Evolutionary conservation across 2,329 filamentous ascomycete genomes (phyloP).

Genomic region (Trichoderma guizhouense): DNA sequence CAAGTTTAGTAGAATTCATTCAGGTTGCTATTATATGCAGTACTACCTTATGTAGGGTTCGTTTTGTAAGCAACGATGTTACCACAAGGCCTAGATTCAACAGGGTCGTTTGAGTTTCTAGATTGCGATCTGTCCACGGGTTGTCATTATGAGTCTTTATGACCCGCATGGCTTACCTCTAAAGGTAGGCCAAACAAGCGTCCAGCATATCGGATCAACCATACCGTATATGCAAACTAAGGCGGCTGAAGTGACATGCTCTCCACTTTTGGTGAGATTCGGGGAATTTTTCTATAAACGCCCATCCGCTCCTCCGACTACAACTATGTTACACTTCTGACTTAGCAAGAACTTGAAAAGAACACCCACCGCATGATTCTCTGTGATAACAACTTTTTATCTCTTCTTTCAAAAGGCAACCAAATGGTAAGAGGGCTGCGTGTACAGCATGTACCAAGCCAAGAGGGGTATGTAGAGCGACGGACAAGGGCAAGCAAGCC

Average conservation of each 20-base stretch:
- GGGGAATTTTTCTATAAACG: not conserved
- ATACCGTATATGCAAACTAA: not conserved
- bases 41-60: not conserved
- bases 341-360: not conserved
- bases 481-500: not conserved
- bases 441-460: not conserved
- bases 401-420: not conserved
- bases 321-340: not conserved
- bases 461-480: not conserved
- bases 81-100: not conserved
- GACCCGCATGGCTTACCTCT: not conserved
- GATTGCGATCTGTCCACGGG: too few relatives aligned
- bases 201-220: not conserved
- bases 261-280: not conserved
- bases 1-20: too few relatives aligned
- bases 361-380: not conserved
- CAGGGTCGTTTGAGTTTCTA: too few relatives aligned
- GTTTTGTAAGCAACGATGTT: not conserved
- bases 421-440: not conserved
- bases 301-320: not conserved
- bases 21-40: too few relatives aligned
- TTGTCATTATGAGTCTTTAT: not conserved
- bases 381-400: not conserved
- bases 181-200: not conserved
- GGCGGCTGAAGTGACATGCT: not conserved